phyloP scores from a whole-genome alignment of 78 protist species.

The Monosiga brevicollis region DNA sequence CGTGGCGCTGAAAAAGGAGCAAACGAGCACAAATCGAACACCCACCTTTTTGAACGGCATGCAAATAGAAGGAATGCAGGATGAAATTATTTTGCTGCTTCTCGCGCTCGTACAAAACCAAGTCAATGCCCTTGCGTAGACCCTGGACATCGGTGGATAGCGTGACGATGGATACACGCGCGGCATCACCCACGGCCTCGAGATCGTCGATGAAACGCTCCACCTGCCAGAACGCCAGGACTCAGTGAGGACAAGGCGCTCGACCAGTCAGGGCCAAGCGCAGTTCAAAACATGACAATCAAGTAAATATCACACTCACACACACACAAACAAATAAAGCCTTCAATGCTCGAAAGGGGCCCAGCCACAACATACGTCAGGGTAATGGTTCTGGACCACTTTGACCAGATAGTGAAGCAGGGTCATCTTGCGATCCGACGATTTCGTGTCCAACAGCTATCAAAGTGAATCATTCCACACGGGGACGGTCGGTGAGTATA shows the following conservation, averaged over 20 bases:
- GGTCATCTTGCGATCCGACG: not conserved
- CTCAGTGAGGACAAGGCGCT: too few species aligned
- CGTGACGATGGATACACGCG: not conserved
- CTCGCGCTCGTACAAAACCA: not conserved
- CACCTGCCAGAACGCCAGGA: too few species aligned
- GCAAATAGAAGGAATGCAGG: not conserved
- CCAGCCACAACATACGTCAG: not conserved
- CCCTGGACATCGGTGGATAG: not conserved
- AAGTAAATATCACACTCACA: too few species aligned
- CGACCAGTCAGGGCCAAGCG: too few species aligned
- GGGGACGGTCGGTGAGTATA: not conserved
- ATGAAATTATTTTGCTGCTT: not conserved
- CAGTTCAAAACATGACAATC: too few species aligned
- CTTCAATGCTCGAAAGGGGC: too few species aligned
- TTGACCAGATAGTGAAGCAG: not conserved
- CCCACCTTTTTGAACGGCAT: not conserved
- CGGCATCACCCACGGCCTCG: not conserved
- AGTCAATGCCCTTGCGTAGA: not conserved
- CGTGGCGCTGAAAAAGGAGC: not conserved
- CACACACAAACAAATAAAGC: too few species aligned
- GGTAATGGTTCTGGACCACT: not conserved
- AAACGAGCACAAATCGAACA: not conserved
- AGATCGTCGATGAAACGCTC: not conserved
- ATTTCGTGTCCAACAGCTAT: not conserved
- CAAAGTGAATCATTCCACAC: too few species aligned